Base-by-base conservation (phyloP, 2,329 filamentous ascomycete genomes). In the Cladorrhinum sp. region DNA sequence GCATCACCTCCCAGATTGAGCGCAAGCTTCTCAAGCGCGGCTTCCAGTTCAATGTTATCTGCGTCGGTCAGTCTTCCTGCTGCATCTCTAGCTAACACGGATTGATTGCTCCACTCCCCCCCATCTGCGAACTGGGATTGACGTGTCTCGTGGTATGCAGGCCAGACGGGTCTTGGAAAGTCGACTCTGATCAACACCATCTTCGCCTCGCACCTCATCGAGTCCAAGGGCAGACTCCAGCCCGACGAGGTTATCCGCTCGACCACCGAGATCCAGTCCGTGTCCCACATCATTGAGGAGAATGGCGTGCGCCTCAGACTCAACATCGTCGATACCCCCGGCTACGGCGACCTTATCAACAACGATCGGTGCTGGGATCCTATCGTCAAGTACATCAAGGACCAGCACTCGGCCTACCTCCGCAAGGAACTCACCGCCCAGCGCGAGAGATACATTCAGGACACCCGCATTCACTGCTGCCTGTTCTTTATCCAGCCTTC, bases 301-400 rank as follows among this genome's bases (percentile, higher is more conserved):
- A 99, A 99, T 76, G 95, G 95, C 70, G 95, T 99, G 70, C 93
- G 95, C 74, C 88, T 99, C 73, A 87, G 95, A 72, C 84, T 99
- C 73, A 99, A 98, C 86, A 99, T 99, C 73, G 95, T 99, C 73
- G 95, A 99, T 76, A 99, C 95, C 66, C 95, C 95, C 66, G 95
- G 95, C 67, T 99, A 99, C 73, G 95, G 95, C 74, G 95, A 99
- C 73, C 87, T 97, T 74, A 95, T 99, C 79, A 99, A 99, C 86
- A 99, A 99, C 79, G 95, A 99, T 82, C 90, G 95, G 85, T 99
- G 95, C 88, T 99, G 95, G 95, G 95, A 99, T 75, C 95, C 95
- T 66, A 99, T 99, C 76, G 94, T 99, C 84, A 99, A 99, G 84
- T 99, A 99, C 81, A 99, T 99, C 86, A 99, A 99, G 86, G 95